Evolutionary conservation across 2,329 filamentous ascomycete species (phyloP), one percentile per base, ranked within the genome.

Genomic region (Fonsecaea pedrosoi): DNA sequence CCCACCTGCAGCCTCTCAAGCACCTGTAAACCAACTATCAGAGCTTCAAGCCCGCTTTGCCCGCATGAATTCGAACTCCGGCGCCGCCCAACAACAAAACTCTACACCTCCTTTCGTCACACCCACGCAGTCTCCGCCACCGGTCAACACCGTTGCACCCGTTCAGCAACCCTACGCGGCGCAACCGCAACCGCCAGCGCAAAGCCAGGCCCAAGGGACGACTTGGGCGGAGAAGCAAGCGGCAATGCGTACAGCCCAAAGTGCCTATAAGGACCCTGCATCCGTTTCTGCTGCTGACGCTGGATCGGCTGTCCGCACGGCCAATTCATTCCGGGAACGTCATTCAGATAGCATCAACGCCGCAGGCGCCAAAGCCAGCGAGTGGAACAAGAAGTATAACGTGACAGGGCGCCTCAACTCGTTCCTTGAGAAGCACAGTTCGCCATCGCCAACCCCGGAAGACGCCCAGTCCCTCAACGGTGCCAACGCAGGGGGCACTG

Each of bases 31-130:
- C 6, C 87, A 89, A 54, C 78, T 92, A 65, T 86, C 83, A 70
- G 88, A 91, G 74, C 80, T 94, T 0, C 89, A 92, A 74, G 86
- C 87, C 30, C 85, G 89, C 38, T 92, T 92, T 77, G 82, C 84
- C 34, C 83, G 81, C 66, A 79, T 88, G 72, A 81, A 79, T 45
- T 81, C 80, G 4, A 70, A 74, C n/a, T 72, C 74, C 8, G 77
- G 64, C 35, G 72, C 34, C 18, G 48, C 54, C 71, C 71, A 53
- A 50, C 53, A 34, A 37, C 21, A n/a, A 56, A 48, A 58, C 70
- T 72, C 71, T 15, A 58, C 71, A 3, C 48, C 72, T 35, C 61
- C 73, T 7, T 40, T 54, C 18, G 56, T 54, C 13, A 54, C 54
- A 7, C 59, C 65, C 25, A 37, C 25, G 12, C 65, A 66, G 56